Percentiles rank a stretch among this genome's conserved stretches.
These are phyloP conservation scores for Picochlorum sp. DNA, from an alignment of 139 green algal species.

Conservation along the genomic window DNA sequence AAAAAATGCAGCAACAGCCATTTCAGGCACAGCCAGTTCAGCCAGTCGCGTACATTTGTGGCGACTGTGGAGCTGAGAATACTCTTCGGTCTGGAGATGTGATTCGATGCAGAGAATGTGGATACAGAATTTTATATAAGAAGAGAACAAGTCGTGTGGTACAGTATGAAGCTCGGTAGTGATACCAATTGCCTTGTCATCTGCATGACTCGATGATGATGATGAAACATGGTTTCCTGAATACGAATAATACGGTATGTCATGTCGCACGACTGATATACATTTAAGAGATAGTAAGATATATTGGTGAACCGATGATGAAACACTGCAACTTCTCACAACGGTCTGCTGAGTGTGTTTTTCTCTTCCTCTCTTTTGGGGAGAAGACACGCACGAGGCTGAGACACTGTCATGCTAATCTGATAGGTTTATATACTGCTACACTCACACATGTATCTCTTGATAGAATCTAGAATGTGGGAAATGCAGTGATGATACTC, in stretches of 20 bases:
- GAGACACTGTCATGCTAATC: conserved; percentile 4
- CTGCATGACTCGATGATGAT: no score
- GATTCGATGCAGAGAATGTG: conserved; percentile 91
- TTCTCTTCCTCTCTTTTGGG: neutral
- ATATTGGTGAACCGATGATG: neutral
- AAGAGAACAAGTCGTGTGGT: conserved; percentile 93
- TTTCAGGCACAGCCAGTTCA: no score
- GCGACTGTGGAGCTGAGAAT: conserved; percentile 83
- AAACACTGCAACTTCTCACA: conserved; percentile 13
- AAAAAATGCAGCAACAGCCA: no score
- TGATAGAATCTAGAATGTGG: neutral
- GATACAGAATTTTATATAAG: conserved; percentile 97
- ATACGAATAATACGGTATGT: no score
- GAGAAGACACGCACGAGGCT: neutral
- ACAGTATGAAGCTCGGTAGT: conserved; percentile 82
- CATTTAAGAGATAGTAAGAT: no score
- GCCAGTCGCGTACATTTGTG: conserved; percentile 69
- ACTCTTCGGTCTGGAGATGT: conserved; percentile 78
- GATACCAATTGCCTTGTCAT: no score
- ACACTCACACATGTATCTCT: neutral
- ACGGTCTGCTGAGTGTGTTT: conserved; percentile 8
- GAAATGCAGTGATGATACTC: neutral
- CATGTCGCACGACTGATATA: no score
- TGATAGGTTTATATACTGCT: neutral
- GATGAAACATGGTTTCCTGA: no score